Conservation (phyloP, 345 rosid species). For the Passiflora organensis region DNA sequence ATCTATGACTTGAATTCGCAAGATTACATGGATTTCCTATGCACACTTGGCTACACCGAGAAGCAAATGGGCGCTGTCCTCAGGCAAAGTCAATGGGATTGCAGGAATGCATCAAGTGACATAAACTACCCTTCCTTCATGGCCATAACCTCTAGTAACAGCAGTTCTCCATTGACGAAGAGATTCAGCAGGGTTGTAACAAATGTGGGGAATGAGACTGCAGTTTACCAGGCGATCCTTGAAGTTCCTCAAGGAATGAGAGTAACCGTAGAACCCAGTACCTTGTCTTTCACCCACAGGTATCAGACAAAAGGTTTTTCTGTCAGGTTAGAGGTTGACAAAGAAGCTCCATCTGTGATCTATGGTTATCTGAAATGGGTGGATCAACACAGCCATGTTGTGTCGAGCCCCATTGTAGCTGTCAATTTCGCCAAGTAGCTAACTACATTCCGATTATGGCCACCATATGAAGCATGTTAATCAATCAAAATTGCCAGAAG, state of each 20-base stretch:
- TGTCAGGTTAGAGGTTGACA: constrained; percentile 8
- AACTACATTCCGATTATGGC: neutral
- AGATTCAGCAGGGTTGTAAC: constrained; percentile 13
- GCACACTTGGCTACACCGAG: constrained; percentile 27
- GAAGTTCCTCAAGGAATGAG: constrained; percentile 7
- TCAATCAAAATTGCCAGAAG: too few relatives aligned
- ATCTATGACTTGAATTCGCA: constrained; percentile 29
- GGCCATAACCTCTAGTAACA: constrained; percentile 1
- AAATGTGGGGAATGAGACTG: constrained; percentile 15
- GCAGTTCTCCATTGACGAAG: neutral
- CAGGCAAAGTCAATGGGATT: constrained; percentile 29
- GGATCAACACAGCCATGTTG: constrained; percentile 31
- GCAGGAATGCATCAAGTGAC: constrained; percentile 19
- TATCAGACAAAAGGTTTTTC: constrained; percentile 6
- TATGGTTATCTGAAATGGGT: constrained; percentile 37
- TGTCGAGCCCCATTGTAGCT: constrained; percentile 38
- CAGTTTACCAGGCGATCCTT: constrained; percentile 8
- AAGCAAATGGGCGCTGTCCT: constrained; percentile 35
- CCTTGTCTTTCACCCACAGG: neutral
- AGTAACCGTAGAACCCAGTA: constrained; percentile 3
- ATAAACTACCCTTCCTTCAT: constrained; percentile 38
- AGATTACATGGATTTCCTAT: constrained; percentile 37
- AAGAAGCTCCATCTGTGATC: constrained; percentile 7
- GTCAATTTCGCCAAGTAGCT: neutral
- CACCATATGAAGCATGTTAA: too few relatives aligned